Evolutionary conservation across 768 basidiomycete species (phyloP), one percentile per base, ranked within the genome.

Genomic region (Tremella yokohamensis): DNA sequence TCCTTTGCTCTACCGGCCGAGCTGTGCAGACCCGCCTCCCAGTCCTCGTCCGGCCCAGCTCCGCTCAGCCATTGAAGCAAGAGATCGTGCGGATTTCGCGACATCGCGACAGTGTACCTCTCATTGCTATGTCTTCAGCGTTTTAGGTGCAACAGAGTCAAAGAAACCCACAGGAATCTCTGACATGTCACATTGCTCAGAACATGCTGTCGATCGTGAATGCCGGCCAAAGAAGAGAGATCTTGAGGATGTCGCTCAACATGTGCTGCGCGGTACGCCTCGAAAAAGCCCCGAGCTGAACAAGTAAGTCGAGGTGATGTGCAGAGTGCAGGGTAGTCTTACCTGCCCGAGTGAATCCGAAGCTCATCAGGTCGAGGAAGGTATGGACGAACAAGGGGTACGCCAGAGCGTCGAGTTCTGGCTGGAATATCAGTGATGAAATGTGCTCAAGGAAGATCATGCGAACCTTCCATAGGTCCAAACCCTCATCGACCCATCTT

Each of bases 331-430:
- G 58, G 47, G 40, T 85, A 34, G 4, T 34, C 29, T 62, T 72
- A 87, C 93, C 93, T 63, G 92, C 88, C 72, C 90, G 88, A 71
- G 88, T 86, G 76, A 89, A 90, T 9, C 90, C 91, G 51, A 86
- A 85, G 66, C 91, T 87, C 48, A 98, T 85, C 49, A 99, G 82
- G 75, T 97, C 94, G 26, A 99, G 81, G 76, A 94, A 97, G 73
- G 97, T 97, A 77, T 99, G 91, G 50, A 89, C 90, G 73, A 97
- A 98, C 61, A 99, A 88, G 2, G 96, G 96, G 72, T 92, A 96
- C 15, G 96, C 78, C 37, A 99, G 87, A 45, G 90, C 92, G 45
- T 88, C 83, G 67, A 99, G 88, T 77, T 99, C 93, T 54, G 90
- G 90, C 88, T 98, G 73, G 18, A 53, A 8, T 37, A 37, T 65